Conservation (phyloP, 2,329 filamentous ascomycete species). For the Fusarium sp. region DNA sequence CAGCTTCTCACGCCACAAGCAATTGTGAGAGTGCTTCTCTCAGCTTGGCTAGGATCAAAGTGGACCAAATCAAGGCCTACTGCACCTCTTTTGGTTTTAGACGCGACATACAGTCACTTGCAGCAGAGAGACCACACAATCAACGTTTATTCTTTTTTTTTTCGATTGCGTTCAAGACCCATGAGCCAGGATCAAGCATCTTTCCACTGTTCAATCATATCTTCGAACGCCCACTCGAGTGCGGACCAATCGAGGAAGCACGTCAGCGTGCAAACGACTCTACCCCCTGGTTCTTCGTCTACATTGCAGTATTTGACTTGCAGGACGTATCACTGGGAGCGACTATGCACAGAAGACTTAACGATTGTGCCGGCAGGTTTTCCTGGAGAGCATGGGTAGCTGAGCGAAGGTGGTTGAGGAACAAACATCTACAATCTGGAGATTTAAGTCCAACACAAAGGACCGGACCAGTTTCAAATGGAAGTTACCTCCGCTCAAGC, state of each 20-base stretch:
- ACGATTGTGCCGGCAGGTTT: not conserved
- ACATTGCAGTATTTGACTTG: conserved; percentile 15
- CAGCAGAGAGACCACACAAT: conserved; percentile 20
- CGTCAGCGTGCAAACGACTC: conserved; percentile 29
- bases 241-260: conserved; percentile 41
- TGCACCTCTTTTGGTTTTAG: conserved; percentile 18
- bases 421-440: not conserved
- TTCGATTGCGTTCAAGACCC: conserved; percentile 32
- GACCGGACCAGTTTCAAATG: not conserved
- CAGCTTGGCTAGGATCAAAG: conserved; percentile 32
- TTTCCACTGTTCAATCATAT: conserved; percentile 46
- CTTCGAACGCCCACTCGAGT: conserved; percentile 36
- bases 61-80: conserved; percentile 26
- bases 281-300: conserved; percentile 35
- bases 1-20: conserved; percentile 4
- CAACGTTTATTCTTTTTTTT: conserved; percentile 15
- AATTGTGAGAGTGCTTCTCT: conserved; percentile 38
- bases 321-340: conserved; percentile 17
- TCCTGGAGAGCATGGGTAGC: not conserved
- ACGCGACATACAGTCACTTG: conserved; percentile 14
- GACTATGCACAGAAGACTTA: not conserved
- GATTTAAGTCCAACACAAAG: not conserved
- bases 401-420: not conserved
- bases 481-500: not conserved
- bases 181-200: conserved; percentile 47